Percentiles rank a stretch among this genome's conserved stretches.
Conservation (phyloP, 208 protist species). For the Leishmania amazonensis region DNA sequence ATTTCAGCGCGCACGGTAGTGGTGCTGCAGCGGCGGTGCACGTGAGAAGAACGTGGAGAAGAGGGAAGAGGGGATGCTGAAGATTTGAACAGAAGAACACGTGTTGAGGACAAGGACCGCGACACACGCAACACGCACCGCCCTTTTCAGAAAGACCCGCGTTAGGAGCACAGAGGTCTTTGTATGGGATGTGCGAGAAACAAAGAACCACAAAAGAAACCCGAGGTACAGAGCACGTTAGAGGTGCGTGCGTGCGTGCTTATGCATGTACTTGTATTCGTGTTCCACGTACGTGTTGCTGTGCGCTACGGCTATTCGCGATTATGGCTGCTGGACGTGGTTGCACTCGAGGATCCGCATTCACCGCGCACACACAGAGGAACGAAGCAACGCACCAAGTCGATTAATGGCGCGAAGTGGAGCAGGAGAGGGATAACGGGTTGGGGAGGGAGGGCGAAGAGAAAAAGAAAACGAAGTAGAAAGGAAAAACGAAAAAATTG, state of each 20-base stretch:
- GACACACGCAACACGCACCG: background rate
- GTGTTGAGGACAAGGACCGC: background rate
- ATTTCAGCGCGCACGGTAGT: background rate
- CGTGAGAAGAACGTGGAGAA: background rate
- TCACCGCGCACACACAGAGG: background rate
- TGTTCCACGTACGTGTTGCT: background rate
- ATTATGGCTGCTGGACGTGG: background rate
- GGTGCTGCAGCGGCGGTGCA: background rate
- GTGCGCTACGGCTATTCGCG: background rate
- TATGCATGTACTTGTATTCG: slow-evolving; percentile 11
- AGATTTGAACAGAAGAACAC: no score
- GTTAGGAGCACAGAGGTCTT: background rate
- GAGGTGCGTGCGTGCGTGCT: background rate
- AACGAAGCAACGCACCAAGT: background rate
- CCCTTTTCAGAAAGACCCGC: background rate
- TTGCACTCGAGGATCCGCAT: background rate
- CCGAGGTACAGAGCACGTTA: background rate
- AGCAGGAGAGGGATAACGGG: background rate
- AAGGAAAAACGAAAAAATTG: background rate
- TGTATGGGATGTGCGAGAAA: background rate
- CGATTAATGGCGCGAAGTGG: background rate
- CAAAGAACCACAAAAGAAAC: background rate
- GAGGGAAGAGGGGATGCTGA: background rate
- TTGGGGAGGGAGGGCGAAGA: background rate
- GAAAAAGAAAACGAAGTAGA: background rate